These are phyloP conservation scores for Bipolaris victoriae DNA, from an alignment of 2,329 filamentous ascomycete species.

Conservation along the genomic window DNA sequence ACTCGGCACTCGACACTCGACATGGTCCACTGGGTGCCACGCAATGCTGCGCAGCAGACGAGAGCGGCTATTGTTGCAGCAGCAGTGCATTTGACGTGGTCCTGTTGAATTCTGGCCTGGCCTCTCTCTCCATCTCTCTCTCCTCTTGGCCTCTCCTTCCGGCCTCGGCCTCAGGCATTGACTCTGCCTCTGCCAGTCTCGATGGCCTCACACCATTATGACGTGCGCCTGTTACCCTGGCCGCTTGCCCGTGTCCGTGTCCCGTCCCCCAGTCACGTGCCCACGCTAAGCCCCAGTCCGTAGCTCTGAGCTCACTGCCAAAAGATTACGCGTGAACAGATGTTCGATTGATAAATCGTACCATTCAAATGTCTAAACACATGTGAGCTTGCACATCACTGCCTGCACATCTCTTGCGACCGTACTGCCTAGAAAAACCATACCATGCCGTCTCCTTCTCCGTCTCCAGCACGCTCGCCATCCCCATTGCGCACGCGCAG, in stretches of 20 bases:
- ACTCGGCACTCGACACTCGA: background rate
- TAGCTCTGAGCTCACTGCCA: slow-evolving; percentile 12
- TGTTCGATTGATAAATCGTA: background rate
- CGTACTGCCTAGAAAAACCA: background rate
- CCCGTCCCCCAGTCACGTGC: slow-evolving; percentile 20
- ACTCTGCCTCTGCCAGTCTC: background rate
- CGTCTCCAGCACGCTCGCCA: slow-evolving; percentile 32
- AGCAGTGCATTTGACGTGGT: background rate
- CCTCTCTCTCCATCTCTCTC: no score
- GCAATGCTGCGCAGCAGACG: background rate
- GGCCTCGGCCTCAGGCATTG: no score
- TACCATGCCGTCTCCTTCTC: slow-evolving; percentile 35
- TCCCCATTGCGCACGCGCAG: slow-evolving; percentile 43
- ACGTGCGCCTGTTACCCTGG: background rate
- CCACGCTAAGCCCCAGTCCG: slow-evolving; percentile 13
- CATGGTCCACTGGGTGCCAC: background rate
- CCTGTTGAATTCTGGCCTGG: background rate
- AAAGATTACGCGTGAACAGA: slow-evolving; percentile 25
- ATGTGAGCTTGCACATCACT: background rate
- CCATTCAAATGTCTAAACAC: background rate
- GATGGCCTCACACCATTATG: background rate
- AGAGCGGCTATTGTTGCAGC: background rate
- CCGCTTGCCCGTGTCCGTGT: slow-evolving; percentile 13
- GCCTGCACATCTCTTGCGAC: background rate
- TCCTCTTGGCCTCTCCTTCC: background rate